Base-by-base conservation (phyloP, 2,329 filamentous ascomycete genomes). In the Pseudonectria foliicola region DNA sequence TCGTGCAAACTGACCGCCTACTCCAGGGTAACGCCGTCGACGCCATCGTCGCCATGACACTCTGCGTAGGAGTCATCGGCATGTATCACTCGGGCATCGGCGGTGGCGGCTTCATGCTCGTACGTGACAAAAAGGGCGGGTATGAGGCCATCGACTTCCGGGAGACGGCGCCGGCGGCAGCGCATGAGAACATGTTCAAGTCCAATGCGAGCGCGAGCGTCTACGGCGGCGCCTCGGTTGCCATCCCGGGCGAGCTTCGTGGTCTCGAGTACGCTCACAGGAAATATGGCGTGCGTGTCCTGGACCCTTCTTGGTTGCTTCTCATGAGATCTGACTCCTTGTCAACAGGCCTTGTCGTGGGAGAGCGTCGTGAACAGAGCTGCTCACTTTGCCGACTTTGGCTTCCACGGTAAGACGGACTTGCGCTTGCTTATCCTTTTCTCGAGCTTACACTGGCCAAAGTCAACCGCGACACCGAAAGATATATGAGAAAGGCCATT, bases 121-220 rank as follows among this genome's bases (percentile, higher is more conserved):
- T 95, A 5, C 79, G 85, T 31, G 71, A 77, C 24, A 64, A 75
- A 12, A 68, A 85, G 39, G 87, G 87, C n/a, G 67, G 68, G 13
- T 93, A 89, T 54, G 87, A 94, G 54, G 80, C 81, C 39, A 79
- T 96, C 47, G 90, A 96, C 61, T 96, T 94, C 54, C 73, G 90
- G 30, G 90, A 96, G 59, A 78, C 82, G 0, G 90, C 90, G 0
- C 90, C 90, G 1, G 83, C 81, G 0, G 84, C 85, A 0, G 85
- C 88, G 0, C 80, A 72, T 45, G 70, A 88, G 59, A 77, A 93
- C 51, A 96, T 96, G 90, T 96, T 82, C 58, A 70, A 75, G 38
- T 77, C 78, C 35, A 82, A 92, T 44, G 67, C 72, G 1, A 59
- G 70, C 2, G 77, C 73, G 2, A 88, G 85, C 35, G 66, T 90